Percentiles rank a stretch among this genome's conserved stretches.
phyloP scores from a whole-genome alignment of 108 stramenopile species.

The Cyclotella distinguenda region DNA sequence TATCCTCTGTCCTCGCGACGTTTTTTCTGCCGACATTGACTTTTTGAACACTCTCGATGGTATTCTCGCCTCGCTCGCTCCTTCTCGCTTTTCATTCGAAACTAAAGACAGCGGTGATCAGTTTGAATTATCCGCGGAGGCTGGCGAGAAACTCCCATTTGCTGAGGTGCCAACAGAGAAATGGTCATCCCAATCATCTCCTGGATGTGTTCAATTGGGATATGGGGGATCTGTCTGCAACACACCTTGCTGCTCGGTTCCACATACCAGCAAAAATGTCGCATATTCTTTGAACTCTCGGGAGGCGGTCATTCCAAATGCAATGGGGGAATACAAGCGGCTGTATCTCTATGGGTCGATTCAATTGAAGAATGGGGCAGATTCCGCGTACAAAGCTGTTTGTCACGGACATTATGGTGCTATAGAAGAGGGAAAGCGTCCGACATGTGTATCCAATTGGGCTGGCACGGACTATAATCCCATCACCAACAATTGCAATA shows the following conservation, averaged over 20 bases:
- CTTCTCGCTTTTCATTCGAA: not conserved
- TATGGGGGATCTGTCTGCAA: slow-evolving; percentile 30
- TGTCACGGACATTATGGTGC: slow-evolving; percentile 35
- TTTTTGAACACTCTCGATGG: slow-evolving; percentile 28
- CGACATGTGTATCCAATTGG: slow-evolving; percentile 45
- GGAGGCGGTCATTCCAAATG: slow-evolving; percentile 43
- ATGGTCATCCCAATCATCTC: slow-evolving; percentile 25
- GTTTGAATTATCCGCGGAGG: not conserved
- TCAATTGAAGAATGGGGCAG: slow-evolving; percentile 1
- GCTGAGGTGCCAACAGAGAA: slow-evolving; percentile 6
- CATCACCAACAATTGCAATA: slow-evolving; percentile 52
- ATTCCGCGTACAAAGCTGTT: slow-evolving; percentile 31
- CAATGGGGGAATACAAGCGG: slow-evolving; percentile 42
- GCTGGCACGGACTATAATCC: slow-evolving; percentile 49
- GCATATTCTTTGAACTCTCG: slow-evolving; percentile 35
- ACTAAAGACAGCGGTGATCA: not conserved
- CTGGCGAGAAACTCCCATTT: slow-evolving; percentile 10
- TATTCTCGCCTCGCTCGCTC: slow-evolving; percentile 2
- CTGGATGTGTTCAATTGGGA: slow-evolving; percentile 34
- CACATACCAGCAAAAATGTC: slow-evolving; percentile 28
- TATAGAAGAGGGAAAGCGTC: slow-evolving; percentile 20
- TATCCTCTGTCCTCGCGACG: slow-evolving; percentile 29
- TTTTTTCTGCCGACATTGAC: slow-evolving; percentile 12
- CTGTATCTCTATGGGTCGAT: slow-evolving; percentile 37
- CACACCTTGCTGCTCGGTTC: slow-evolving; percentile 33